Evolutionary conservation across 345 rosid species (phyloP), one percentile per base, ranked within the genome.

Genomic region (Sisymbrium irio): DNA sequence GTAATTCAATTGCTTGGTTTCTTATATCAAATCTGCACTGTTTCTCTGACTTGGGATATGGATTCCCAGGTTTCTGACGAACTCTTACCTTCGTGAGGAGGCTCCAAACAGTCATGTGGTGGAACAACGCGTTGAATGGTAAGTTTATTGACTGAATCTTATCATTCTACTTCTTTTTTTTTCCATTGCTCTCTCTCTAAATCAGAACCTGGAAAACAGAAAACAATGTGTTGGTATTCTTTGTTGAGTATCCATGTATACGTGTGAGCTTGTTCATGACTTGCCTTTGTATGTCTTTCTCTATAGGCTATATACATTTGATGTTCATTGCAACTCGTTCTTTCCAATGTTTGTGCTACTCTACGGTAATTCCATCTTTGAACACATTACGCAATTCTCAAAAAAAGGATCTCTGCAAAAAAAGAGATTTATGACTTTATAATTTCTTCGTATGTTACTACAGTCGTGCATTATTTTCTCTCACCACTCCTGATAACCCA

Each of bases 291-390:
- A 5, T 78, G 36, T 19, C 3, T n/a, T 36, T 57, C 17, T 74
- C 62, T 86, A 59, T 78, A 96, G 99, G 99, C 77, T 96, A 51
- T 96, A 96, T 65, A 90, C 98, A 59, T 96, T 96, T 82, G 99
- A 96, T 65, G 99, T 96, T 83, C 96, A 96, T 89, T 96, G 99
- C 98, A 92, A 96, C 85, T 89, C 99, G 39, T 96, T 96, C 94
- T 92, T 96, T 84, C 99, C 99, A 28, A 73, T 96, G 94, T 96
- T 96, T 74, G 89, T 90, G 37, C 77, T 92, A 82, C 98, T 92
- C 62, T 89, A 90, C 19, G 98, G 99, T 92, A 87, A 87, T 71
- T 66, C 17, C 59, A 51, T 22, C 58, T 28, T 66, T 11, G 50
- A 66, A 66, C 27, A 36, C 51, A 54, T 66, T 35, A 77, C 54